phyloP scores from a whole-genome alignment of 345 rosid genomes.

The Combretum micranthum region DNA sequence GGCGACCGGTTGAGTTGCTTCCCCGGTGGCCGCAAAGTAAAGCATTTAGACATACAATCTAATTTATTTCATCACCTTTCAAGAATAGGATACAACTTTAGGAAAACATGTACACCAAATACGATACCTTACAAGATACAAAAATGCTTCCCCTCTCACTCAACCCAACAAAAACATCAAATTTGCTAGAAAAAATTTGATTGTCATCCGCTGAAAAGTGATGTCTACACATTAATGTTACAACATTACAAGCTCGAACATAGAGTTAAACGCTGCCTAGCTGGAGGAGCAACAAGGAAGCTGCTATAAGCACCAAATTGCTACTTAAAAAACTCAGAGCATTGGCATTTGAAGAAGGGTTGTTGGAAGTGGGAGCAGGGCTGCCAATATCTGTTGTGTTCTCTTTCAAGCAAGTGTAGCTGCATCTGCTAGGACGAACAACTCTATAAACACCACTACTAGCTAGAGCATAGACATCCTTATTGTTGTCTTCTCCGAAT shows the following conservation, averaged over 20 bases:
- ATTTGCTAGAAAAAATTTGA: background rate
- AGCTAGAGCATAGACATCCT: conserved; percentile 59
- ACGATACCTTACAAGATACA: too few relatives aligned
- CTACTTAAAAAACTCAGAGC: conserved; percentile 4
- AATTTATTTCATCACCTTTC: too few relatives aligned
- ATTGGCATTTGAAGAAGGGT: conserved; percentile 37
- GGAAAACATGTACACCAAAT: too few relatives aligned
- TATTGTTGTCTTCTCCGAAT: conserved; percentile 76
- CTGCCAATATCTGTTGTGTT: conserved; percentile 24
- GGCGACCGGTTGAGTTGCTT: too few relatives aligned
- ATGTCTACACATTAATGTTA: background rate
- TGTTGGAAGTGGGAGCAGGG: conserved; percentile 31
- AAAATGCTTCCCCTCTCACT: too few relatives aligned
- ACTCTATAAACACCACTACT: conserved; percentile 74
- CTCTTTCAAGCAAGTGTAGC: conserved; percentile 68
- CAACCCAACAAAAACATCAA: background rate
- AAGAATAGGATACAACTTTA: too few relatives aligned
- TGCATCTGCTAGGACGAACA: conserved; percentile 79
- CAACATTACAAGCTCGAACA: background rate
- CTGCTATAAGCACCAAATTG: conserved; percentile 23
- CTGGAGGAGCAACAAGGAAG: conserved; percentile 35
- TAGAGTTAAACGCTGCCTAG: conserved; percentile 19
- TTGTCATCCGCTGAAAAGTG: too few relatives aligned
- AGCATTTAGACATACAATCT: too few relatives aligned
- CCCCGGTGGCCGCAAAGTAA: too few relatives aligned